phyloP scores from a whole-genome alignment of 202 grass and related monocot genomes.

The Cymbopogon flexuosus region DNA sequence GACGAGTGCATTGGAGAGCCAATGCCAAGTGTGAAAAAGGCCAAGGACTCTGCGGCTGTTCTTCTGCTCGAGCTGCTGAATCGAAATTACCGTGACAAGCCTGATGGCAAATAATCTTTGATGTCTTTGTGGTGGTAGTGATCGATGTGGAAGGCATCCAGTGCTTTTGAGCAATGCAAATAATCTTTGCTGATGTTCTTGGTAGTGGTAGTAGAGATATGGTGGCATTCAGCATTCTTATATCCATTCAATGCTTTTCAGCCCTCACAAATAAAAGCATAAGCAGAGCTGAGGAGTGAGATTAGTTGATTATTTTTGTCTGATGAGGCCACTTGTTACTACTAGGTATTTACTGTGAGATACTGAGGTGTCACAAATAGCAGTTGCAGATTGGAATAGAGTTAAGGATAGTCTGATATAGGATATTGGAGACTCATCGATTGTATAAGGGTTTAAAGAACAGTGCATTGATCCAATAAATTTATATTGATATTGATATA shows the following conservation, averaged over 20 bases:
- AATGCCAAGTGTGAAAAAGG: conserved; percentile 96
- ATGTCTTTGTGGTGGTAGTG: not conserved
- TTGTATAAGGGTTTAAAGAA: conserved; percentile 17
- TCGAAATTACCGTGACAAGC: conserved; percentile 53
- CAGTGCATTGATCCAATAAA: conserved; percentile 24
- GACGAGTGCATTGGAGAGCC: conserved; percentile 91
- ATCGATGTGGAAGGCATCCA: not conserved
- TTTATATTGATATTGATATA: not conserved
- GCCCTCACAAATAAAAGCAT: conserved; percentile 24
- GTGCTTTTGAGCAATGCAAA: conserved; percentile 7
- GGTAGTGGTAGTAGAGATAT: not conserved
- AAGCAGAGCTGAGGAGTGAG: conserved; percentile 28
- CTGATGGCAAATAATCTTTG: conserved; percentile 23
- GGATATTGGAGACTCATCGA: conserved; percentile 21
- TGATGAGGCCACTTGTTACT: conserved; percentile 13
- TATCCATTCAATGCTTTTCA: conserved; percentile 45
- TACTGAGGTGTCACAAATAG: conserved; percentile 11
- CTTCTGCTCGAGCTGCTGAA: conserved; percentile 93
- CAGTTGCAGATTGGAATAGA: conserved; percentile 17
- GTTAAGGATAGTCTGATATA: conserved; percentile 22
- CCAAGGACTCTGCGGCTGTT: conserved; percentile 88
- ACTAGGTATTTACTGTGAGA: conserved; percentile 17
- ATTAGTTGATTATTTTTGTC: conserved; percentile 24
- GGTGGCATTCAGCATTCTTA: conserved; percentile 38
- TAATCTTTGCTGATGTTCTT: conserved; percentile 8